Base-by-base conservation (phyloP, 2,329 filamentous ascomycete species). In the Ramichloridium luteum region DNA sequence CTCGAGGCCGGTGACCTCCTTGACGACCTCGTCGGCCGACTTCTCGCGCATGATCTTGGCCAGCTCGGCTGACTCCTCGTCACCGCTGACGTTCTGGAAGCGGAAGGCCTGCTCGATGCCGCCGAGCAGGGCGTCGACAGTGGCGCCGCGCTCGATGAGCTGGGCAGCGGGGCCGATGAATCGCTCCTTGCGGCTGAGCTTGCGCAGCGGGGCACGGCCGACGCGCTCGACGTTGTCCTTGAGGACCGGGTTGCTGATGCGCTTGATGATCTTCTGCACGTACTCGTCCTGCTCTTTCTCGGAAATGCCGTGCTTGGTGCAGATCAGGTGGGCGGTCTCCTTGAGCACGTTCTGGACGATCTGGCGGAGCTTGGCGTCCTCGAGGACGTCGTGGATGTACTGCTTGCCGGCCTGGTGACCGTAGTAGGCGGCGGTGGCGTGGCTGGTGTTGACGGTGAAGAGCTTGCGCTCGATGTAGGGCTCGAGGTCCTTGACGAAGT, bases 381-480 rank as follows among this genome's bases (percentile, higher is more conserved):
- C 72, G 43, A 96, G 72, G 6, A 86, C 80, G 49, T 96, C 88
- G 55, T 90, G 83, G 46, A 98, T 84, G 38, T 80, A 92, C 53
- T 73, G 69, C 70, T 92, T 88, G 53, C 81, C 77, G 45, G 77
- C 72, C 63, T 85, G 72, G 70, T 93, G 81, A 34, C 86, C 88
- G 60, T 90, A 86, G 72, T 96, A 96, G 38, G 90, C 88, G 13
- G 86, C 86, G 5, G 88, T 93, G 38, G 90, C 90, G 57, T 98
- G 90, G 34, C 85, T 81, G 13, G 90, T 98, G 73, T 98, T 98
- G 71, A 98, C 88, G 13, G 90, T 98, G 70, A 86, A 98, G 44
- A 98, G 77, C 73, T 98, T 98, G 60, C 90, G 86, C 75, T 98
- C 90, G 51, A 98, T 96, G 66, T 88, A 98, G 36, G 90, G 90